Evolutionary conservation across 257 asterid genomes (phyloP), one percentile per base, ranked within the genome.

Genomic region (Jacaranda mimosifolia): DNA sequence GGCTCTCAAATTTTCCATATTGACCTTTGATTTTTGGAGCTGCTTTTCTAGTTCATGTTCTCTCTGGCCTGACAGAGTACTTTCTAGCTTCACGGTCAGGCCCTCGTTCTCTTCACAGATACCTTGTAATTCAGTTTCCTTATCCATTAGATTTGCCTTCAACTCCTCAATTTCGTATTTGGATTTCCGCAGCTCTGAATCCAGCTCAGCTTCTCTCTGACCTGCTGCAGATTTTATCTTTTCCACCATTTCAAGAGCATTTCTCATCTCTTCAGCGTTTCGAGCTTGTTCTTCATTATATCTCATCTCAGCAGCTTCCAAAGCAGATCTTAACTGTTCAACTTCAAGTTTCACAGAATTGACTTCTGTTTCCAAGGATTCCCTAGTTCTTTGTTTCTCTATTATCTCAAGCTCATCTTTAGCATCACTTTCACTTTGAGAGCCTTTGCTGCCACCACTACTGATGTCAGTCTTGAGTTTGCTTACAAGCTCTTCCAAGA

Each of bases 101-200:
- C 80, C 74, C 57, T 88, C 98, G 14, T 96, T 96, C 85, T 93
- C 97, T 82, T 93, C 97, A 7, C 92, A 87, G 21, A 93, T 92
- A 14, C 96, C 93, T 67, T 96, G 98, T 73, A 96, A 68, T 78
- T 93, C 97, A 3, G 93, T 90, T 73, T 96, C 98, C 78, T 94
- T 96, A 59, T 94, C 97, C 98, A 96, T 89, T 21, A 96, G 82
- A 68, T 92, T 88, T 0, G 94, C 97, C 84, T 86, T 94, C 72
- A 96, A 64, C 82, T 94, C 97, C 83, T 96, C 97, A 1, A 93
- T 85, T 74, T 87, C 89, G 26, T 75, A 63, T 58, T 78, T 87
- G 1, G 86, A 84, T 74, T 72, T 83, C 57, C 73, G 74, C 21
- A 91, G 77, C 71, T 83, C 90, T 4, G 62, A 77, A 75, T 86